Evolutionary conservation across 1,284 basidiomycete genomes (phyloP).

Genomic region (Microbotryomycetes sp.): DNA sequence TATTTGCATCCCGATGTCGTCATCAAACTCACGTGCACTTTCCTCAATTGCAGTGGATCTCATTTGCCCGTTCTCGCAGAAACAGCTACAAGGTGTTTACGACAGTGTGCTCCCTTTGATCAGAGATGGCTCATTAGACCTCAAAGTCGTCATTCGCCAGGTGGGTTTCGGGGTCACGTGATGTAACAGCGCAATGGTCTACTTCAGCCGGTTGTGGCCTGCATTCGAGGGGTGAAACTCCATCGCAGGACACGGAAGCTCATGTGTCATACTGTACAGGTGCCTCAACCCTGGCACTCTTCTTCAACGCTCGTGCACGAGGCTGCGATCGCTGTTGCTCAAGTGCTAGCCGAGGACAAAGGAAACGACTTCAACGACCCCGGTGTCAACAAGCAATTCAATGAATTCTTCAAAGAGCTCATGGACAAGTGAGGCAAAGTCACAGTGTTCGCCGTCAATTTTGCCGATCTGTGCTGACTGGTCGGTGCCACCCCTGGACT

Average conservation of each 20-base stretch:
- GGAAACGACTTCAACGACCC: constrained; percentile 36
- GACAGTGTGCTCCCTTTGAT: constrained; percentile 41
- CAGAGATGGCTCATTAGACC: constrained; percentile 35
- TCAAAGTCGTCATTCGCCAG: constrained; percentile 41
- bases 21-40: too few species aligned
- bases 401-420: constrained; percentile 40
- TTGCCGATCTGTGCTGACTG: neutral
- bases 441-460: too few species aligned
- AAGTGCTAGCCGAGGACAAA: constrained; percentile 29
- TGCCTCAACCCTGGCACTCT: constrained; percentile 35
- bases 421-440: constrained; percentile 40
- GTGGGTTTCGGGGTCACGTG: constrained; percentile 8
- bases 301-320: constrained; percentile 42
- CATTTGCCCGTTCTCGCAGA: constrained; percentile 42
- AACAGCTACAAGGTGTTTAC: constrained; percentile 42
- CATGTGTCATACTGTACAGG: neutral
- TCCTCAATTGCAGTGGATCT: constrained; percentile 24
- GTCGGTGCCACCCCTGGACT: too few species aligned
- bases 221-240: too few species aligned
- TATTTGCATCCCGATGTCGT: too few species aligned
- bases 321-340: constrained; percentile 41
- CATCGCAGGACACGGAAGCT: too few species aligned
- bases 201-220: too few species aligned
- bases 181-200: too few species aligned
- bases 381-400: constrained; percentile 34